Evolutionary conservation across 148 eudicot genomes (phyloP), one percentile per base, ranked within the genome.

Genomic region (Hydrangea macrophylla): DNA sequence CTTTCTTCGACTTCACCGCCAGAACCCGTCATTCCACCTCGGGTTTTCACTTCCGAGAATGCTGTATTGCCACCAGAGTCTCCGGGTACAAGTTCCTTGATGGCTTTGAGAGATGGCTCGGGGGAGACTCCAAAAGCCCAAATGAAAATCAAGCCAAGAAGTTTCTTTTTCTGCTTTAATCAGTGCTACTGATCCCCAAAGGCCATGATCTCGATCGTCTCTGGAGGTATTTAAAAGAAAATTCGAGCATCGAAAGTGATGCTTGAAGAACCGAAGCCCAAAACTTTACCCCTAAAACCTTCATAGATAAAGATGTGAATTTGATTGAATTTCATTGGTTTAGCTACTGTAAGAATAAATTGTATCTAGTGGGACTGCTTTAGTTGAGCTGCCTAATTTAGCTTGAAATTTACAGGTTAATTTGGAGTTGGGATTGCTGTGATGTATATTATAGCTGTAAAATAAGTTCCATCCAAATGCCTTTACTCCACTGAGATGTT

Each of bases 81-180:
- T 70, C 98, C 95, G 7, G 96, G 98, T 22, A 90, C 96, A 40
- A 83, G 96, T 74, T 80, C 98, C 1, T 78, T 88, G 66, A 86
- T 93, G 94, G 79, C 82, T 33, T 78, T 60, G 35, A 74, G 88
- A 57, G 92, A 79, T 23, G 84, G 79, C 64, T 70, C 83, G 0
- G 82, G 77, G 36, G 90, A 80, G 56, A 84, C 92, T 40, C 91
- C 92, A 9, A 81, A 79, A 65, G 72, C 81, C 61, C 70, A 73
- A 0, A 76, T 73, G 76, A 95, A 93, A 44, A 73, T 83, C 36
- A 67, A 79, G 72, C 81, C 83, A 1, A 68, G 80, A 62, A 73
- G 94, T 60, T 76, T 83, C 70, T 88, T 90, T 83, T 88, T 75
- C 72, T 92, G 98, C 77, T 85, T 82, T 70, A 70, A 75, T 56